Percentiles rank a stretch among this genome's conserved stretches.
Conservation (phyloP, 192 early-diverging fungal species). For the Backusella tuberculispora region DNA sequence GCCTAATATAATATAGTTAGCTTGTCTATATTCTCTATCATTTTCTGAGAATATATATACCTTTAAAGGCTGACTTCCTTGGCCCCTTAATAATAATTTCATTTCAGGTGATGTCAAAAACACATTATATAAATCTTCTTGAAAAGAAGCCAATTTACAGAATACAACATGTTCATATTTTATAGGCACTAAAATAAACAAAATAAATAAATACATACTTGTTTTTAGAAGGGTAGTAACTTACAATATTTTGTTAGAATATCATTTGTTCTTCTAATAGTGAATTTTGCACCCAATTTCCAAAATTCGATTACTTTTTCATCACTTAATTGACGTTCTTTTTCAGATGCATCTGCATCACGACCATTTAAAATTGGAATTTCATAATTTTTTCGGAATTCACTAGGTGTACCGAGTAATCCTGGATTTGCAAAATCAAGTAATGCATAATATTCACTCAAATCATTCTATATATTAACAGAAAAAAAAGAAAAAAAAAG, state of each 20-base stretch:
- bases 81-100: constrained; percentile 70
- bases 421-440: constrained; percentile 96
- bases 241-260: constrained; percentile 95
- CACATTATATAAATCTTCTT: constrained; percentile 80
- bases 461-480: constrained; percentile 72
- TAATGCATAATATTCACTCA: constrained; percentile 92
- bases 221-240: constrained; percentile 14
- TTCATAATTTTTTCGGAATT: constrained; percentile 94
- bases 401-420: constrained; percentile 80
- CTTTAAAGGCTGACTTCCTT: constrained; percentile 80
- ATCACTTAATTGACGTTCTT: constrained; percentile 79
- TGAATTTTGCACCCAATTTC: constrained; percentile 89
- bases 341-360: constrained; percentile 85
- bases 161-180: constrained; percentile 99
- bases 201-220: neutral
- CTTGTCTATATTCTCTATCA: constrained; percentile 63
- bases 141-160: constrained; percentile 77
- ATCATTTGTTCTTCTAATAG: constrained; percentile 96
- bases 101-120: constrained; percentile 76
- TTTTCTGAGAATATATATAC: constrained; percentile 61
- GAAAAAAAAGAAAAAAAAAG: too few relatives aligned
- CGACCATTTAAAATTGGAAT: constrained; percentile 90
- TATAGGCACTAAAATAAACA: constrained; percentile 71
- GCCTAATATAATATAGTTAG: constrained; percentile 47
- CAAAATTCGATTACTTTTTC: constrained; percentile 85